Evolutionary conservation across 441 rosid species (phyloP).

Genomic region (Daphne laureola): DNA sequence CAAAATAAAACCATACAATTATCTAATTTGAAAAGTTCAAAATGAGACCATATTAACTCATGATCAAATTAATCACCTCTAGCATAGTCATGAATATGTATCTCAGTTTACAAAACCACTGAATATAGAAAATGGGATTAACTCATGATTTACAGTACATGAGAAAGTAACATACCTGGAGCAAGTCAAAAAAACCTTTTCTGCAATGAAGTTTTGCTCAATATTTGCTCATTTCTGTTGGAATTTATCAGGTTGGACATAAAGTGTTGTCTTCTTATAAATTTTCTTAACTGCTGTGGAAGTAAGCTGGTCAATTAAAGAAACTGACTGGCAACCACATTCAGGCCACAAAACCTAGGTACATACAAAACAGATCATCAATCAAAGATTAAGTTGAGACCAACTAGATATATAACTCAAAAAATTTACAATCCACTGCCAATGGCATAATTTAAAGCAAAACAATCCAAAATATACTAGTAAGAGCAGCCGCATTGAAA

Average conservation of each 20-base stretch:
- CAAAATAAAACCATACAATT: too few relatives aligned
- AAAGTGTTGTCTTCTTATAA: slow-evolving; percentile 72
- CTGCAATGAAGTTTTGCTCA: slow-evolving; percentile 82
- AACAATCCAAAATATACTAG: background rate
- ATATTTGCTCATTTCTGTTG: slow-evolving; percentile 95
- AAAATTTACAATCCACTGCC: too few relatives aligned
- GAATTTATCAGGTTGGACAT: slow-evolving; percentile 93
- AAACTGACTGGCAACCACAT: slow-evolving; percentile 79
- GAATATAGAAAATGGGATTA: too few relatives aligned
- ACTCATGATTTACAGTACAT: too few relatives aligned
- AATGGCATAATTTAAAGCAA: background rate
- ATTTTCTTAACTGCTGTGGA: slow-evolving; percentile 75
- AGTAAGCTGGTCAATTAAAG: slow-evolving; percentile 80
- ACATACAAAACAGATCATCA: background rate
- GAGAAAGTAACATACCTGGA: slow-evolving; percentile 47
- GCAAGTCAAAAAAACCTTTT: slow-evolving; percentile 95
- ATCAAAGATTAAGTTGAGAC: background rate
- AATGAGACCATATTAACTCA: too few relatives aligned
- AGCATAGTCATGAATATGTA: too few relatives aligned
- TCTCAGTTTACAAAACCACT: too few relatives aligned
- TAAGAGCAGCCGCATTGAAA: too few relatives aligned
- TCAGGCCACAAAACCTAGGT: slow-evolving; percentile 81
- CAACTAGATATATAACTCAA: too few relatives aligned
- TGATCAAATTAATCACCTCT: too few relatives aligned
- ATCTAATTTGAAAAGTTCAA: too few relatives aligned